Evolutionary conservation across 2,329 filamentous ascomycete species (phyloP), one percentile per base, ranked within the genome.

Genomic region (Colletotrichum siamense): DNA sequence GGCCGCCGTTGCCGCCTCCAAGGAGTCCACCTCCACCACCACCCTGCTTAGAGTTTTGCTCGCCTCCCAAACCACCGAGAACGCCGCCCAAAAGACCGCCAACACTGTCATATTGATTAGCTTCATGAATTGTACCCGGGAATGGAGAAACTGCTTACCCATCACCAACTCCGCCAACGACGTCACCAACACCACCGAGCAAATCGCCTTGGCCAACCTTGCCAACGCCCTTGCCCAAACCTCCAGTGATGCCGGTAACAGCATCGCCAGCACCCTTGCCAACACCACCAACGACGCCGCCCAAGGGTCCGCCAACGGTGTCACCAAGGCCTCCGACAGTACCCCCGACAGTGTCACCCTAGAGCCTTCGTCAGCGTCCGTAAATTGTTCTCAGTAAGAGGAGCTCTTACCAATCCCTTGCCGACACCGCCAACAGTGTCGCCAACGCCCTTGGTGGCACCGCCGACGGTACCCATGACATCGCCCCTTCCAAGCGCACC

Each of bases 401-500:
- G 7, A 8, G 26, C 22, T 61, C 70, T 44, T 30, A 76, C 74
- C 57, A 76, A 39, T 69, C 74, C 74, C 59, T 76, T 76, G 36
- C 74, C 74, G 15, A 76, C 74, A 9, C 74, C 74, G 6, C 74
- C 74, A 5, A 76, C 74, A 12, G 74, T 76, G n/a, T 76, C 36
- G 4, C 74, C 74, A 12, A 76, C 59, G 12, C 74, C 74, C 2
- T 36, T 16, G 4, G 74, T 76, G 8, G 65, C 74, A 8, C 74
- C 74, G 6, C 74, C 74, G 4, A 76, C 64, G 3, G 74, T 74
- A 32, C 74, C 74, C 44, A 69, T 28, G 18, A 76, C 22, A 2
- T 76, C 74, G 5, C 74, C 74, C 13, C 36, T 57, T 13, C 74
- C 74, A 30, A 76, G 74, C 2, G 74, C 74, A 5, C 70, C 74